Conservation (phyloP, 2,329 filamentous ascomycete genomes). For the Fusarium palustre region DNA sequence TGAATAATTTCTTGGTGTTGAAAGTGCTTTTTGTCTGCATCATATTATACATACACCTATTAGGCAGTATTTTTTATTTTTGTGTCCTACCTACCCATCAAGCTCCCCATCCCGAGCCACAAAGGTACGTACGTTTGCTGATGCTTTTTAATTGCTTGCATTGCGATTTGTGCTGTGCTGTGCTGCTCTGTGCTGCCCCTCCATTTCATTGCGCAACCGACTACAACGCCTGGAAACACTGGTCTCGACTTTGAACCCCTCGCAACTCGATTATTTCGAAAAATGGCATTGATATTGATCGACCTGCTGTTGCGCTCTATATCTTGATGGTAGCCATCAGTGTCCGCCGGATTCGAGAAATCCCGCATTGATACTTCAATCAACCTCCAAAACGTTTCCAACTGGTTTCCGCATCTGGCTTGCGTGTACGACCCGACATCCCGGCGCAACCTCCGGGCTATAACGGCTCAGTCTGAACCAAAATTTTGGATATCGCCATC, state of each 20-base stretch:
- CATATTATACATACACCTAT: slow-evolving; percentile 32
- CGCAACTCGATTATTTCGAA: slow-evolving; percentile 13
- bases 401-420: slow-evolving; percentile 12
- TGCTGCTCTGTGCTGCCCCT: slow-evolving; percentile 30
- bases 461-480: slow-evolving; percentile 12
- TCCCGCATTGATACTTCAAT: slow-evolving; percentile 33
- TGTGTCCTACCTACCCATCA: slow-evolving; percentile 32
- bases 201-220: slow-evolving; percentile 39
- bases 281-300: slow-evolving; percentile 1
- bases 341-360: slow-evolving; percentile 25
- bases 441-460: slow-evolving; percentile 17
- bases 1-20: slow-evolving; percentile 31
- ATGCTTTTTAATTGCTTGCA: slow-evolving; percentile 29
- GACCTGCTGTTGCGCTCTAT: slow-evolving; percentile 7
- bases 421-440: slow-evolving; percentile 45
- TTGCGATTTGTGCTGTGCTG: slow-evolving; percentile 27
- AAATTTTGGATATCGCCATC: slow-evolving; percentile 1
- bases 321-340: not conserved
- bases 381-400: slow-evolving; percentile 4
- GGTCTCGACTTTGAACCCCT: slow-evolving; percentile 22
- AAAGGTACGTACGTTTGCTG: slow-evolving; percentile 40
- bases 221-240: slow-evolving; percentile 18
- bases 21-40: slow-evolving; percentile 14
- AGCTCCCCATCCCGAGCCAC: slow-evolving; percentile 33
- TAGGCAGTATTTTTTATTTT: slow-evolving; percentile 27